phyloP scores from a whole-genome alignment of 75 land plant species.

The Selaginella tamariscina region DNA sequence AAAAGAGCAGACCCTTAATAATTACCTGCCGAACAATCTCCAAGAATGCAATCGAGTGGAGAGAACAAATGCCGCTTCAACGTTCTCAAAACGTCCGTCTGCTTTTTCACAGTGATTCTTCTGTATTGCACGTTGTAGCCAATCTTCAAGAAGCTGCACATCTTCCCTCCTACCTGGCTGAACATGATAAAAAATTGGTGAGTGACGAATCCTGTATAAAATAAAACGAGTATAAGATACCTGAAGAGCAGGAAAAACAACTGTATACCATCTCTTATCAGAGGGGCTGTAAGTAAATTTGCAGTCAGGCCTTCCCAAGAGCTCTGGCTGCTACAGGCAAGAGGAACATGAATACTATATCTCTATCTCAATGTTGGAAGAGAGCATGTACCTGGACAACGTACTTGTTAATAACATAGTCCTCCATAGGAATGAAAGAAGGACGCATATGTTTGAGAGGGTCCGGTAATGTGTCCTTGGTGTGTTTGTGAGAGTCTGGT shows the following conservation, averaged over 20 bases:
- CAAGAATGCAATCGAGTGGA: conserved; percentile 33
- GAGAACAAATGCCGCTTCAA: conserved; percentile 21
- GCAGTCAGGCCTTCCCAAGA: conserved; percentile 18
- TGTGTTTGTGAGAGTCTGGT: neutral
- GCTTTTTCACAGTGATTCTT: conserved; percentile 18
- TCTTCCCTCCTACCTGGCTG: conserved; percentile 39
- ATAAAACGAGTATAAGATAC: conserved; percentile 12
- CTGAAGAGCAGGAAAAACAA: conserved; percentile 38
- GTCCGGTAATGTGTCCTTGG: neutral
- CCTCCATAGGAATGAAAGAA: conserved; percentile 34
- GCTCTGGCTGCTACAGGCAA: conserved; percentile 14
- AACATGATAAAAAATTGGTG: neutral
- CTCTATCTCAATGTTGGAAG: neutral
- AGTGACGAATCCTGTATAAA: neutral
- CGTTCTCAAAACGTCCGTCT: conserved; percentile 28
- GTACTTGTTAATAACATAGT: conserved; percentile 26
- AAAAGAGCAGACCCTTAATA: neutral
- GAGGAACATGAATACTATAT: neutral
- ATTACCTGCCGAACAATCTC: conserved; percentile 34
- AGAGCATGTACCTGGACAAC: conserved; percentile 33
- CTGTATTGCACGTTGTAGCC: conserved; percentile 29
- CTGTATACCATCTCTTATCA: conserved; percentile 34
- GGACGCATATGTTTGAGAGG: conserved; percentile 16
- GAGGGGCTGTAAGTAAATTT: conserved; percentile 28
- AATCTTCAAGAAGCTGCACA: conserved; percentile 29